phyloP scores from a whole-genome alignment of 352 stramenopile species.

The Plasmopara halstedii region DNA sequence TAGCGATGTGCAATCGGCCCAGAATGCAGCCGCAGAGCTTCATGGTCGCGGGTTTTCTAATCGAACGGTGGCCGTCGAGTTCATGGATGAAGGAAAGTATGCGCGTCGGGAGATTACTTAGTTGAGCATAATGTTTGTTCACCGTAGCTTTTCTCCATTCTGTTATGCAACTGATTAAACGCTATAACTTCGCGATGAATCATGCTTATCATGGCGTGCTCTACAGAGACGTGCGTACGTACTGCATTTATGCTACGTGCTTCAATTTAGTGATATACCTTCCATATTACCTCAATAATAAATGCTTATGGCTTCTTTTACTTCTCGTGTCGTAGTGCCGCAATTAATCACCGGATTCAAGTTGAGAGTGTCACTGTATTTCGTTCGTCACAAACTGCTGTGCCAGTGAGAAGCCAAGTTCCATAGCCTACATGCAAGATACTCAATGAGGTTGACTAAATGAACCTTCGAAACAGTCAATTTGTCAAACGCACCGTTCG shows the following conservation, averaged over 20 bases:
- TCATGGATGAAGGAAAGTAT: slow-evolving; percentile 87
- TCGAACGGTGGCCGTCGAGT: slow-evolving; percentile 86
- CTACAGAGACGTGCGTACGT: slow-evolving; percentile 18
- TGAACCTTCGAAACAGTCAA: neutral
- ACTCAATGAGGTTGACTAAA: neutral
- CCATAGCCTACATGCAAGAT: slow-evolving; percentile 24
- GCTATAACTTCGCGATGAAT: neutral
- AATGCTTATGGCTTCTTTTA: slow-evolving; percentile 24
- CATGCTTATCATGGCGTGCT: slow-evolving; percentile 1
- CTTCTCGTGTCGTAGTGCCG: slow-evolving; percentile 11
- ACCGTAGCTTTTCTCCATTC: slow-evolving; percentile 2
- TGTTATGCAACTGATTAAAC: slow-evolving; percentile 8
- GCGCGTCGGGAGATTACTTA: slow-evolving; percentile 62
- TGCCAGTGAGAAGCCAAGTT: slow-evolving; percentile 52
- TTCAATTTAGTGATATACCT: slow-evolving; percentile 14
- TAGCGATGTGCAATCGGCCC: slow-evolving; percentile 66
- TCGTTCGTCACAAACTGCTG: slow-evolving; percentile 38
- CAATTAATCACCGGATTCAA: neutral
- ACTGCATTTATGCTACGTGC: slow-evolving; percentile 7
- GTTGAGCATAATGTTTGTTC: slow-evolving; percentile 1
- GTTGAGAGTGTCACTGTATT: slow-evolving; percentile 2
- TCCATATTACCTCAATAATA: slow-evolving; percentile 28
- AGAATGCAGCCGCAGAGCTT: slow-evolving; percentile 80
- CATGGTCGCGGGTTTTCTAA: slow-evolving; percentile 91
- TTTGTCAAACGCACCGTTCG: slow-evolving; percentile 23